Evolutionary conservation across 495 filamentous ascomycete species (phyloP).

Genomic region (Parachaetomium inaequale): DNA sequence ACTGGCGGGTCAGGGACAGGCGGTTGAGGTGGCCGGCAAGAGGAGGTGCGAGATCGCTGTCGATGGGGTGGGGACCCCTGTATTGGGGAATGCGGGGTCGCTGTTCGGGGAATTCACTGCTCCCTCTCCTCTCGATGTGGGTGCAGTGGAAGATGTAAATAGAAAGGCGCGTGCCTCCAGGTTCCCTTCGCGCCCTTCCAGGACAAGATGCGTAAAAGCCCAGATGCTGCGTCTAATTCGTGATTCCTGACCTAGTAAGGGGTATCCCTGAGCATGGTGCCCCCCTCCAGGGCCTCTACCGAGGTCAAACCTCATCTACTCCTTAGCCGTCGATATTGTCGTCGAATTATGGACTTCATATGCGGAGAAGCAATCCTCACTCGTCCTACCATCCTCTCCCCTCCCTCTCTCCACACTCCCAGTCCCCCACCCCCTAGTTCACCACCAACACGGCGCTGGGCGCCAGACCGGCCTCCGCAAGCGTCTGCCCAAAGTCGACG

Average conservation of each 20-base stretch:
- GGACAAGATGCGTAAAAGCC: neutral
- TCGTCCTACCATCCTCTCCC: neutral
- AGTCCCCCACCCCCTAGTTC: slow-evolving; percentile 30
- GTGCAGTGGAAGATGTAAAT: neutral
- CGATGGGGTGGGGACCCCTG: slow-evolving; percentile 1
- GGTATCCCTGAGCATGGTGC: neutral
- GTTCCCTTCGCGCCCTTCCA: neutral
- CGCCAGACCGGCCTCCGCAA: slow-evolving; percentile 87
- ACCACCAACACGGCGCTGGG: slow-evolving; percentile 86
- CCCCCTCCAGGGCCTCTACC: neutral
- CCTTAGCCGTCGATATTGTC: neutral
- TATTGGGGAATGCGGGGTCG: slow-evolving; percentile 10
- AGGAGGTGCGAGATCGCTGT: slow-evolving; percentile 8
- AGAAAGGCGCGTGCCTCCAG: neutral
- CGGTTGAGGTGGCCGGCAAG: neutral
- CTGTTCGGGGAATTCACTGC: neutral
- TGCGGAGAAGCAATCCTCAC: too few species aligned
- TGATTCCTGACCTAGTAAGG: neutral
- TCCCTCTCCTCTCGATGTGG: neutral
- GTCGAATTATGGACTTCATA: neutral
- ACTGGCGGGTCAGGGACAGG: slow-evolving; percentile 5
- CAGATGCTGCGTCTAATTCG: neutral
- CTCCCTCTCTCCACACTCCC: neutral
- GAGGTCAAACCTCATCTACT: neutral
- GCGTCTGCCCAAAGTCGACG: slow-evolving; percentile 80